These are phyloP conservation scores for Ogataea chonburiensis DNA, from an alignment of 805 yeast genomes.

Conservation along the genomic window DNA sequence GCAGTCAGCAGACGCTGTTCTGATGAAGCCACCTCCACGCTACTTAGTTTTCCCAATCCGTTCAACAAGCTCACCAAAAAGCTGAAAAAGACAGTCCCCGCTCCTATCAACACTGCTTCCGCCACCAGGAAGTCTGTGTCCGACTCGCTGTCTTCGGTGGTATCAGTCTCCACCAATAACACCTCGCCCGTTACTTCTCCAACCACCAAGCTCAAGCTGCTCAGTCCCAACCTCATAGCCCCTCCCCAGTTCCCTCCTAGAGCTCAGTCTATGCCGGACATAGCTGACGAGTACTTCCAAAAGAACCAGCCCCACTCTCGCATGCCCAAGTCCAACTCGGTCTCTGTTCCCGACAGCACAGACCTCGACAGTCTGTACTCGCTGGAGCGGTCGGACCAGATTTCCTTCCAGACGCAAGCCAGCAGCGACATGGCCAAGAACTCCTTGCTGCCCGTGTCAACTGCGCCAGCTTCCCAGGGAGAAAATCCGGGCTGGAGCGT, in stretches of 20 bases:
- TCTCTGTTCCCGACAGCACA: constrained; percentile 3
- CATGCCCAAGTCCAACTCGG: constrained; percentile 3
- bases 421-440: constrained; percentile 3
- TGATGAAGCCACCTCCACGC: constrained; percentile 6
- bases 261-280: constrained; percentile 22
- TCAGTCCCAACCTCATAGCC: constrained; percentile 5
- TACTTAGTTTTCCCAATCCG: constrained; percentile 12
- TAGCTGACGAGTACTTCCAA: constrained; percentile 28
- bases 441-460: too few species aligned
- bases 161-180: constrained; percentile 6
- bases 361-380: constrained; percentile 21
- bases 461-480: neutral
- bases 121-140: constrained; percentile 5
- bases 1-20: constrained; percentile 10
- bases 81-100: constrained; percentile 13
- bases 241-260: constrained; percentile 11
- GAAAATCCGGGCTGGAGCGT: constrained; percentile 21
- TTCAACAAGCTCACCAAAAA: constrained; percentile 17
- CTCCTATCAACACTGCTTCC: constrained; percentile 13
- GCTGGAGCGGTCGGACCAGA: constrained; percentile 11
- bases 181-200: constrained; percentile 13
- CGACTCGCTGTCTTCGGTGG: constrained; percentile 12
- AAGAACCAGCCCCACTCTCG: constrained; percentile 20
- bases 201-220: constrained; percentile 8
- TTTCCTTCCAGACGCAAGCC: constrained; percentile 4